Percentiles rank a stretch among this genome's conserved stretches.
Evolutionary conservation across 805 yeast genomes (phyloP).

Genomic region (Candida stauntonica): DNA sequence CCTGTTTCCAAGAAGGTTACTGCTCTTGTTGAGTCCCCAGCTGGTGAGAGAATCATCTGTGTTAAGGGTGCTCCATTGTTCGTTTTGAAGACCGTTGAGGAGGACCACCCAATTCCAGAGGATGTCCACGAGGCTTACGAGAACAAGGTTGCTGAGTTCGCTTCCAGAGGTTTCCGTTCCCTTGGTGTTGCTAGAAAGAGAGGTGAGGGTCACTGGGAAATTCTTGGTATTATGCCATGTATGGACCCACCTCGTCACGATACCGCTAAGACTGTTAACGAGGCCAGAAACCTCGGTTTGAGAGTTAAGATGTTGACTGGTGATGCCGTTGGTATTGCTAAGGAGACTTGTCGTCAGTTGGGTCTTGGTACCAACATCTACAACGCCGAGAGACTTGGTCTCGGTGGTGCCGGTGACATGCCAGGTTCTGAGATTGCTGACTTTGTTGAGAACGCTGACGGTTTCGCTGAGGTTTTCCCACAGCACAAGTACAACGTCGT

Average conservation of each 20-base stretch:
- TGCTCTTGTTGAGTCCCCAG: conserved; percentile 93
- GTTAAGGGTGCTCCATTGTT: conserved; percentile 98
- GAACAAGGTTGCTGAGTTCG: conserved; percentile 96
- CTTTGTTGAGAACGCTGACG: conserved; percentile 96
- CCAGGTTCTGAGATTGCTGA: conserved; percentile 97
- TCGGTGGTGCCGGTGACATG: conserved; percentile 90
- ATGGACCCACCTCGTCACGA: conserved; percentile 99
- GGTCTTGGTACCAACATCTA: conserved; percentile 95
- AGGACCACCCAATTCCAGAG: conserved; percentile 94
- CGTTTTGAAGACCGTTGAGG: conserved; percentile 94
- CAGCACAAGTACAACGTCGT: conserved; percentile 96
- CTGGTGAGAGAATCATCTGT: conserved; percentile 91
- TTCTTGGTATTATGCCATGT: conserved; percentile 96
- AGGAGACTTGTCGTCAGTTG: conserved; percentile 96
- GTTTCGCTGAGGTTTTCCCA: conserved; percentile 98
- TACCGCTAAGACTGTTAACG: conserved; percentile 90
- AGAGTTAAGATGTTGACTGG: conserved; percentile 98
- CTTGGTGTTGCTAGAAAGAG: conserved; percentile 98
- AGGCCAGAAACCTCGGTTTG: conserved; percentile 87
- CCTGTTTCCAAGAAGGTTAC: conserved; percentile 97
- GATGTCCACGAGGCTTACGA: conserved; percentile 91
- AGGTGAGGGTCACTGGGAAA: conserved; percentile 98
- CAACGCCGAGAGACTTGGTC: conserved; percentile 95
- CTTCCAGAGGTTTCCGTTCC: conserved; percentile 97
- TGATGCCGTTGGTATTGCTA: conserved; percentile 98